A percentile compares a stretch with the other conserved stretches of the same genome.
These are phyloP conservation scores for Zhuliangozyma blackwelliae DNA, from an alignment of 1,139 yeast genomes.

Conservation along the genomic window DNA sequence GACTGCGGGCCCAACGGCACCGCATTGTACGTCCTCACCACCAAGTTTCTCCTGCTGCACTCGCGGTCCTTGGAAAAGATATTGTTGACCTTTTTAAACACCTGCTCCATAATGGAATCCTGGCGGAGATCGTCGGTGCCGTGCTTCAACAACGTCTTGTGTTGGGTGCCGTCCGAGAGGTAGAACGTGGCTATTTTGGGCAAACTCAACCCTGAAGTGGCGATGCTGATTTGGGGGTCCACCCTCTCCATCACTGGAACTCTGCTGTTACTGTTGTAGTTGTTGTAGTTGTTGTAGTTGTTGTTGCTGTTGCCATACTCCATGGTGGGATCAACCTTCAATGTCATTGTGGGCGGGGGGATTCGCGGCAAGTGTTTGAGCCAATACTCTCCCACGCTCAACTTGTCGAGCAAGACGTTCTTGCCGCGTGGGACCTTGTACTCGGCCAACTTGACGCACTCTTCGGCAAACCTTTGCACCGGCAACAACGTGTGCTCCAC, in stretches of 20 bases:
- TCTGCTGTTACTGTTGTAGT: too few relatives aligned
- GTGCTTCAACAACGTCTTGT: constrained; percentile 67
- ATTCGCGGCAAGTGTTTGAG: constrained; percentile 41
- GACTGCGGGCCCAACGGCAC: constrained; percentile 84
- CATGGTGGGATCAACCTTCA: constrained; percentile 39
- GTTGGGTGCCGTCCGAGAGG: constrained; percentile 54
- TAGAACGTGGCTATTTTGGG: constrained; percentile 69
- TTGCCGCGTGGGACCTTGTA: constrained; percentile 35
- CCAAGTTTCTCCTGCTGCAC: constrained; percentile 52
- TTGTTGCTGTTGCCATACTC: constrained; percentile 38
- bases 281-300: too few relatives aligned
- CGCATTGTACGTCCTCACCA: constrained; percentile 81
- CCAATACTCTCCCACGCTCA: constrained; percentile 56
- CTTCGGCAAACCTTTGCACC: constrained; percentile 47
- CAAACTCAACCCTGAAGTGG: constrained; percentile 77
- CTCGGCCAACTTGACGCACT: constrained; percentile 50
- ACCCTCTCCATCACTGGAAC: constrained; percentile 48
- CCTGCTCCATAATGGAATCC: constrained; percentile 97
- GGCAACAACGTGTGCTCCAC: constrained; percentile 23
- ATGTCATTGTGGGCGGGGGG: constrained; percentile 66
- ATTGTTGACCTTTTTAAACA: constrained; percentile 80
- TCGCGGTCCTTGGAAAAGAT: constrained; percentile 56
- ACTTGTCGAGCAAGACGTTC: constrained; percentile 30
- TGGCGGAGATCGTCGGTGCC: constrained; percentile 91
- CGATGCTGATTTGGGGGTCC: constrained; percentile 48